A percentile compares a stretch with the other conserved stretches of the same genome.
phyloP scores from a whole-genome alignment of 805 yeast genomes.

The Helenozyma rhizophorensis region DNA sequence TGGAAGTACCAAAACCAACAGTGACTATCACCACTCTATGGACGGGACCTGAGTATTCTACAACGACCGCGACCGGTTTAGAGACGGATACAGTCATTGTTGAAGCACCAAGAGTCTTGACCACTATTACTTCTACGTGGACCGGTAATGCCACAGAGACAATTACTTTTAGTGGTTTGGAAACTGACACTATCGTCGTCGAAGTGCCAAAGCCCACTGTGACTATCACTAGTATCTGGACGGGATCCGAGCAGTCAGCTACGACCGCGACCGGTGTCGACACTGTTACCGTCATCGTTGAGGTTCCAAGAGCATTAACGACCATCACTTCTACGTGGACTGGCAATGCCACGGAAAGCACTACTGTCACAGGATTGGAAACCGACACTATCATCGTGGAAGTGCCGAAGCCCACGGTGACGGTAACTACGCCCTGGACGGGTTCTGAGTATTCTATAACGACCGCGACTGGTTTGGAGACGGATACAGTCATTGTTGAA shows the following conservation, averaged over 20 bases:
- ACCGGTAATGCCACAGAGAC: too few relatives aligned
- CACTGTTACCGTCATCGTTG: slow-evolving; percentile 8
- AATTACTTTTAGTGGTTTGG: too few relatives aligned
- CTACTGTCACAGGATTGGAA: slow-evolving; percentile 4
- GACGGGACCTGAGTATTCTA: slow-evolving; percentile 4
- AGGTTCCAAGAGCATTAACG: slow-evolving; percentile 7
- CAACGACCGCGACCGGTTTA: too few relatives aligned
- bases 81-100: slow-evolving; percentile 3
- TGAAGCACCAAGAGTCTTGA: neutral
- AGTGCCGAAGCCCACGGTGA: slow-evolving; percentile 8
- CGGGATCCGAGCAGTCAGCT: slow-evolving; percentile 1
- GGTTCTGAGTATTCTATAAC: slow-evolving; percentile 13
- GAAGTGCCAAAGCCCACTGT: slow-evolving; percentile 4
- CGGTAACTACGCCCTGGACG: slow-evolving; percentile 6
- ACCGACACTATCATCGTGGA: slow-evolving; percentile 15
- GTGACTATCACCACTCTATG: neutral
- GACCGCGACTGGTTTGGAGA: slow-evolving; percentile 13
- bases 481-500: slow-evolving; percentile 11
- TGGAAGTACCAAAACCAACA: too few relatives aligned
- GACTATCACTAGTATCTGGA: slow-evolving; percentile 4
- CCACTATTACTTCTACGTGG: neutral
- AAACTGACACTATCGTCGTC: too few relatives aligned
- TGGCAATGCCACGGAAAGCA: slow-evolving; percentile 5
- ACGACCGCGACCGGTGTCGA: neutral
- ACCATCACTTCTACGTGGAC: slow-evolving; percentile 10